phyloP scores from a whole-genome alignment of 192 early-diverging fungal species.

The Rhizophagus prolifer region DNA sequence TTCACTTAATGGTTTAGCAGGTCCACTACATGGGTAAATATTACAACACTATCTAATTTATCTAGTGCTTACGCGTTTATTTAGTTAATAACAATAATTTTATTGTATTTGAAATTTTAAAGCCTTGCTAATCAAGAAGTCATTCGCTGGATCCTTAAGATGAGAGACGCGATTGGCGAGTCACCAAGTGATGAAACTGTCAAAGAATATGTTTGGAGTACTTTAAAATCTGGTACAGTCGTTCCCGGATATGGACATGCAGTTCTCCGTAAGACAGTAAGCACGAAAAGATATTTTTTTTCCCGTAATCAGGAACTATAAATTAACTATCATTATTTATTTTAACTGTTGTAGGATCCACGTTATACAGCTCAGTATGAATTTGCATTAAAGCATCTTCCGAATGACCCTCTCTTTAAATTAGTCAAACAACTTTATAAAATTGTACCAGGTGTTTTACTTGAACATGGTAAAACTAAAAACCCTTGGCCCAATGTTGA shows the following conservation, averaged over 20 bases:
- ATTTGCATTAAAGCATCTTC: constrained; percentile 98
- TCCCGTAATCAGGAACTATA: background rate
- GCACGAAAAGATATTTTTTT: background rate
- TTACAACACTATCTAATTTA: background rate
- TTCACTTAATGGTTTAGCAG: constrained; percentile 95
- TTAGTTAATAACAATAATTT: background rate
- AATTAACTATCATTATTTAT: background rate
- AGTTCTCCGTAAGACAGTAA: constrained; percentile 76
- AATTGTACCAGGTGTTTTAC: constrained; percentile 92
- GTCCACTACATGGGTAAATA: constrained; percentile 88
- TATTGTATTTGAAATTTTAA: background rate
- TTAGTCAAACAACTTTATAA: constrained; percentile 95
- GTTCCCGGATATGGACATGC: constrained; percentile 99
- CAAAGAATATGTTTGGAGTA: constrained; percentile 95
- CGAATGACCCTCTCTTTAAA: constrained; percentile 95
- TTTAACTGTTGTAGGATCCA: constrained; percentile 60
- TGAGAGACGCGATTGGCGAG: constrained; percentile 79
- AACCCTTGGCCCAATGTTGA: constrained; percentile 99
- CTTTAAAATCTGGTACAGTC: constrained; percentile 93
- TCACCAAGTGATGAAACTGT: constrained; percentile 89
- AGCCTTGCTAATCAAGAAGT: constrained; percentile 99
- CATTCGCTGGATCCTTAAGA: constrained; percentile 93
- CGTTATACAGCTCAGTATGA: constrained; percentile 98
- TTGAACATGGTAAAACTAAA: constrained; percentile 99
- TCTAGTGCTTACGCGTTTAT: background rate